These are phyloP conservation scores for Rhamnella rubrinervis DNA, from an alignment of 331 rosid genomes.

Conservation along the genomic window DNA sequence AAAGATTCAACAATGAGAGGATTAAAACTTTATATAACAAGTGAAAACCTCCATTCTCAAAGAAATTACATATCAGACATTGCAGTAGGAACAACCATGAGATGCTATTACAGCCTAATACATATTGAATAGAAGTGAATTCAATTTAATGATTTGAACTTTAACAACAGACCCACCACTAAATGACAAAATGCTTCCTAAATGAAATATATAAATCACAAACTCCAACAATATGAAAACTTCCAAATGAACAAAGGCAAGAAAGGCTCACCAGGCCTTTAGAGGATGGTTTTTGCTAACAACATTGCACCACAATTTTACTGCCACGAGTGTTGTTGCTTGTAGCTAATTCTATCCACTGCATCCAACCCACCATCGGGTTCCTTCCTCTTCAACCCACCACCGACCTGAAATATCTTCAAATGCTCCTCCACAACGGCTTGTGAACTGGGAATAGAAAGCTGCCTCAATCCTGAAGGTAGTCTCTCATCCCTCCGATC, in stretches of 20 bases:
- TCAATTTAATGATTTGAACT: too few relatives aligned
- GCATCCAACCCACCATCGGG: conserved; percentile 77
- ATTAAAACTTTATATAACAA: neutral
- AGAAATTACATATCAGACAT: neutral
- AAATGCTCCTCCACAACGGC: conserved; percentile 59
- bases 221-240: neutral
- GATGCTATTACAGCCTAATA: too few relatives aligned
- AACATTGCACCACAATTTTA: conserved; percentile 30
- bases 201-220: neutral
- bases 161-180: too few relatives aligned
- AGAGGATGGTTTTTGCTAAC: neutral
- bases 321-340: conserved; percentile 64
- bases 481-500: conserved; percentile 65
- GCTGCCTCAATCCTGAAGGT: conserved; percentile 47
- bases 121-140: too few relatives aligned
- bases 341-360: conserved; percentile 45
- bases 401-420: conserved; percentile 56
- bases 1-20: neutral
- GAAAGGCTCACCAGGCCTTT: conserved; percentile 29
- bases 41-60: neutral
- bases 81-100: too few relatives aligned
- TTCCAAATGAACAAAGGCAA: neutral
- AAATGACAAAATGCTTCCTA: neutral
- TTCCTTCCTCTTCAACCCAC: conserved; percentile 68
- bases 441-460: conserved; percentile 55